phyloP scores from a whole-genome alignment of 164 flowering plant genomes.

The Hamamelis virginiana region DNA sequence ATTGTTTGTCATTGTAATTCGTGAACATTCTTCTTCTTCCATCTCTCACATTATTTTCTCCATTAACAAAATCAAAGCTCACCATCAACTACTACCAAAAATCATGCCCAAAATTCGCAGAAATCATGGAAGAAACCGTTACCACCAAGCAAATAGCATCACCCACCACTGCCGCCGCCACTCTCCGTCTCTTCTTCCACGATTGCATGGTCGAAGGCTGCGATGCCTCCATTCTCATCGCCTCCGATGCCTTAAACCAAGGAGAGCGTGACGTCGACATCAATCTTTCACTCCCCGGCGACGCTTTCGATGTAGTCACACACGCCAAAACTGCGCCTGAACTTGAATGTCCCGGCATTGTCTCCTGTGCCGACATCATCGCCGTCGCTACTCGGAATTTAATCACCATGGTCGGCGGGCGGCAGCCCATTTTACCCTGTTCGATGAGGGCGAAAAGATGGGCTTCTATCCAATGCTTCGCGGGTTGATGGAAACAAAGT shows the following conservation, averaged over 20 bases:
- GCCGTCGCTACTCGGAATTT: constrained; percentile 62
- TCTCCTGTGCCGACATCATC: constrained; percentile 74
- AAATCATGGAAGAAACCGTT: constrained; percentile 1
- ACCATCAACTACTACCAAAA: constrained; percentile 37
- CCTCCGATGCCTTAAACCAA: constrained; percentile 49
- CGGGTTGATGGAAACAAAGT: constrained; percentile 36
- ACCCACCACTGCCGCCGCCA: constrained; percentile 17
- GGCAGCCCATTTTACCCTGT: constrained; percentile 59
- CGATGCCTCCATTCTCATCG: constrained; percentile 33
- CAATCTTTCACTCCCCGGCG: constrained; percentile 76
- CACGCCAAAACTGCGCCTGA: constrained; percentile 62
- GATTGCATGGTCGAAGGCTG: constrained; percentile 21
- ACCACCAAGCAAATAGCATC: constrained; percentile 3
- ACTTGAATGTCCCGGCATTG: constrained; percentile 64
- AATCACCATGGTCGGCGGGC: constrained; percentile 65
- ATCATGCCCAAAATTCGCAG: constrained; percentile 13
- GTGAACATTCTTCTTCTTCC: constrained; percentile 1
- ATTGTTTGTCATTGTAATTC: too few relatives aligned
- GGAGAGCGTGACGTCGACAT: constrained; percentile 74
- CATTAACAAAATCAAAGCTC: constrained; percentile 23
- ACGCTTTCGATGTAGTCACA: constrained; percentile 61
- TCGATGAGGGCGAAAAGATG: constrained; percentile 59
- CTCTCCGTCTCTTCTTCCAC: constrained; percentile 21
- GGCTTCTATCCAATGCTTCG: constrained; percentile 38
- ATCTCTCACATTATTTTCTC: neutral